These are phyloP conservation scores for Haplosporangium gracile DNA, from an alignment of 192 early-diverging fungal genomes.

Conservation along the genomic window DNA sequence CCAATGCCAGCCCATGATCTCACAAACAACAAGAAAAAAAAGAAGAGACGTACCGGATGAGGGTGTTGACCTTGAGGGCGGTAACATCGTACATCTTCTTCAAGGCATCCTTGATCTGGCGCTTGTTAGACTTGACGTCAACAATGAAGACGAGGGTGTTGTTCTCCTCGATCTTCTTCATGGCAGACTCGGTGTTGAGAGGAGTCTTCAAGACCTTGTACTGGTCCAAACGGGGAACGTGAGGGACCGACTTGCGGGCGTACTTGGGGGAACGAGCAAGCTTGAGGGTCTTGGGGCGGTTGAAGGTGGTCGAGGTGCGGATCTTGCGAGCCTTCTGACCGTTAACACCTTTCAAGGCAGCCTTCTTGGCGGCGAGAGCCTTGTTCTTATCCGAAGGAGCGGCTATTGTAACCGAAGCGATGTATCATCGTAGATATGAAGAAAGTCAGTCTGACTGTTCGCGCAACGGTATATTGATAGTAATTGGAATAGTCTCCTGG, in stretches of 20 bases:
- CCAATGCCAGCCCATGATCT: background rate
- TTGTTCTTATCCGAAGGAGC: conserved; percentile 73
- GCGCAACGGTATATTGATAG: background rate
- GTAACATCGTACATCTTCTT: conserved; percentile 98
- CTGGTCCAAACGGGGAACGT: conserved; percentile 86
- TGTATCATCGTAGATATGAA: background rate
- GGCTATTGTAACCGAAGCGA: background rate
- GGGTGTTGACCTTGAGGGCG: conserved; percentile 95
- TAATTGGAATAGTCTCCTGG: background rate
- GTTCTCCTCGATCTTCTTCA: conserved; percentile 99
- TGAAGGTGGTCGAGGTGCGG: conserved; percentile 94
- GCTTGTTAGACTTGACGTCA: conserved; percentile 98
- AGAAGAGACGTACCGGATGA: conserved; percentile 76
- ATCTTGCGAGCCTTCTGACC: conserved; percentile 89
- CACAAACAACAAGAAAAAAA: background rate
- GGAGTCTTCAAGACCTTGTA: conserved; percentile 93
- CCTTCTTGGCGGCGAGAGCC: conserved; percentile 97
- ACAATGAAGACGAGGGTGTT: conserved; percentile 99
- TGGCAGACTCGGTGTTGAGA: conserved; percentile 97
- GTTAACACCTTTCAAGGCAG: conserved; percentile 93
- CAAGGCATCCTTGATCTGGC: conserved; percentile 97
- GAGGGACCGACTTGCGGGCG: conserved; percentile 88
- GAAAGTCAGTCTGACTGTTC: background rate
- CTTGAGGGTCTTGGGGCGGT: conserved; percentile 95
- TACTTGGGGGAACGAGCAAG: conserved; percentile 94